These are phyloP conservation scores for Colletotrichum trifolii DNA, from an alignment of 2,329 filamentous ascomycete genomes.

Conservation along the genomic window DNA sequence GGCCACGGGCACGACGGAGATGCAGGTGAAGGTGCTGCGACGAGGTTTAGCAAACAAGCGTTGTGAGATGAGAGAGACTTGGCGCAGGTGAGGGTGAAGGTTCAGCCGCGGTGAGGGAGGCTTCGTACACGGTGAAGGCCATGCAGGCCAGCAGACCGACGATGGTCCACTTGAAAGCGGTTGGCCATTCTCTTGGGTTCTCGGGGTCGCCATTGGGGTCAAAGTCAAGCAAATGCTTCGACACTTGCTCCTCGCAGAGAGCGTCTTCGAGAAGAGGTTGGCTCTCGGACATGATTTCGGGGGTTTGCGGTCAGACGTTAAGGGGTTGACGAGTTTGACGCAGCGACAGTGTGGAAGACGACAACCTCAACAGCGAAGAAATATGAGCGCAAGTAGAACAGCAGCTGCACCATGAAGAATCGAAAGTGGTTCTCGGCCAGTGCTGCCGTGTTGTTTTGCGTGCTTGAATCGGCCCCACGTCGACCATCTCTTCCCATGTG, in stretches of 20 bases:
- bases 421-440: not conserved
- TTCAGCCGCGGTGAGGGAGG: not conserved
- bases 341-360: too few relatives aligned
- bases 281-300: conserved; percentile 17
- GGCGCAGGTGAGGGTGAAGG: not conserved
- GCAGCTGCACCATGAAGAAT: conserved; percentile 1
- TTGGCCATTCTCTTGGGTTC: conserved; percentile 66
- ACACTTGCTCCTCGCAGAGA: conserved; percentile 28
- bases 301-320: not conserved
- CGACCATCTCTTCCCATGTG: conserved; percentile 1
- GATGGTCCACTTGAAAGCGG: conserved; percentile 63
- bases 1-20: conserved; percentile 65
- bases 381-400: not conserved
- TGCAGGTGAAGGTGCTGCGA: conserved; percentile 66
- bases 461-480: conserved; percentile 26
- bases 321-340: not conserved
- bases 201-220: conserved; percentile 37
- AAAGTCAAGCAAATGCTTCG: conserved; percentile 36
- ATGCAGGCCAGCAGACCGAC: conserved; percentile 64
- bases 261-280: conserved; percentile 31
- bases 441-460: conserved; percentile 12
- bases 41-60: not conserved
- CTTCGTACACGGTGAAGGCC: conserved; percentile 65
- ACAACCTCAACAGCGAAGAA: not conserved
- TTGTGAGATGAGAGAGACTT: not conserved